A percentile compares a stretch with the other conserved stretches of the same genome.
Conservation (phyloP, 805 yeast species). For the Teunomyces funiuensis region DNA sequence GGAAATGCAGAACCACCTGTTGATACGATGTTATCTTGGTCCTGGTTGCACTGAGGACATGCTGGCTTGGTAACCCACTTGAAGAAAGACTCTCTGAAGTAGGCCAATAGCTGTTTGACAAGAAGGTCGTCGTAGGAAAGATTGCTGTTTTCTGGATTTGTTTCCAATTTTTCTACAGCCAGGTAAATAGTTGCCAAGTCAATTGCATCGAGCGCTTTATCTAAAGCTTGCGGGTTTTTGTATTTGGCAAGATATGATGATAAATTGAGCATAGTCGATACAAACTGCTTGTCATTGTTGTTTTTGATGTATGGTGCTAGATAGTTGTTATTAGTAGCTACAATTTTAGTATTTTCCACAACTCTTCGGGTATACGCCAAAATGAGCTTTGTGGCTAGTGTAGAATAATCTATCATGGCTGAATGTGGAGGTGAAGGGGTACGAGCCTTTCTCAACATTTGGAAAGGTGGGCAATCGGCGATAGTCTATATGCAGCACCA, state of each 20-base stretch:
- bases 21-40: conserved; percentile 34
- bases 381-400: conserved; percentile 12
- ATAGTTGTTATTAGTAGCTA: neutral
- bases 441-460: too few relatives aligned
- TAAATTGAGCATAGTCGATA: conserved; percentile 1
- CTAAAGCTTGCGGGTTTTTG: conserved; percentile 22
- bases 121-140: conserved; percentile 36
- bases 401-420: conserved; percentile 8
- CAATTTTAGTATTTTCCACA: conserved; percentile 2
- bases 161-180: conserved; percentile 54
- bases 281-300: conserved; percentile 7
- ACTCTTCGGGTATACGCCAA: conserved; percentile 10
- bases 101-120: conserved; percentile 32
- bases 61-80: conserved; percentile 76
- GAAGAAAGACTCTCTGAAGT: conserved; percentile 76
- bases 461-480: neutral
- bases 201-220: conserved; percentile 59
- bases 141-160: conserved; percentile 6
- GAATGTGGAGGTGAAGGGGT: too few relatives aligned
- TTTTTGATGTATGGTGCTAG: neutral
- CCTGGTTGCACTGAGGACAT: conserved; percentile 53
- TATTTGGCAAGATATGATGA: conserved; percentile 9
- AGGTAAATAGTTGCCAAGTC: conserved; percentile 59
- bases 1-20: conserved; percentile 31
- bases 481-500: neutral